Evolutionary conservation across 306 rosid genomes (phyloP).

Genomic region (Vicia villosa): DNA sequence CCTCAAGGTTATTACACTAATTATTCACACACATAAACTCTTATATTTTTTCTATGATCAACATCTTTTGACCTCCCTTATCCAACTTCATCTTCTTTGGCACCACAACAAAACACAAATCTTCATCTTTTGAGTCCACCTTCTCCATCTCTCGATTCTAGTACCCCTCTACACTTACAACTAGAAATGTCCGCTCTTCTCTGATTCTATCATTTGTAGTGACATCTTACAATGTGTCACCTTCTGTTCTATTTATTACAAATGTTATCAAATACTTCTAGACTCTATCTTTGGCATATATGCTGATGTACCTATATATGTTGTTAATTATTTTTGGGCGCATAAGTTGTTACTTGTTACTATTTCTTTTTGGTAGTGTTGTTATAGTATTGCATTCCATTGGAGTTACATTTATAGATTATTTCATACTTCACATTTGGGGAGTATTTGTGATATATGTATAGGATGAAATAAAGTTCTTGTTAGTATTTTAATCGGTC

Average conservation of each 20-base stretch:
- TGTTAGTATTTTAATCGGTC: neutral
- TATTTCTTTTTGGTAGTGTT: slow-evolving; percentile 34
- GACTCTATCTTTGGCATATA: neutral
- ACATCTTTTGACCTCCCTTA: slow-evolving; percentile 51
- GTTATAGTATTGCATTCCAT: slow-evolving; percentile 15
- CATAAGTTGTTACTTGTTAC: neutral
- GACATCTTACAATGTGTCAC: slow-evolving; percentile 41
- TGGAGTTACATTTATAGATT: neutral
- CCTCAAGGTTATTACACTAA: slow-evolving; percentile 55
- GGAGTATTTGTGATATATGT: slow-evolving; percentile 16
- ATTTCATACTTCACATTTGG: slow-evolving; percentile 32
- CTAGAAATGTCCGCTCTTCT: slow-evolving; percentile 62
- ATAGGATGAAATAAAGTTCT: slow-evolving; percentile 2
- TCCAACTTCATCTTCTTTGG: slow-evolving; percentile 51
- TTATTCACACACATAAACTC: neutral
- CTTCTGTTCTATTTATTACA: slow-evolving; percentile 48
- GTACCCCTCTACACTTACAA: slow-evolving; percentile 48
- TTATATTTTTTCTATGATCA: slow-evolving; percentile 37
- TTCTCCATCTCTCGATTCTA: slow-evolving; percentile 51
- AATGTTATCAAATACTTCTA: slow-evolving; percentile 48
- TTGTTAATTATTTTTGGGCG: too few relatives aligned
- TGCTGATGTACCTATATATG: neutral
- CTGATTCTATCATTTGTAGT: slow-evolving; percentile 63
- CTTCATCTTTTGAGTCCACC: slow-evolving; percentile 47
- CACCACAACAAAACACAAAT: slow-evolving; percentile 56